Base-by-base conservation (phyloP, 441 rosid genomes). In the Metrosideros polymorpha region DNA sequence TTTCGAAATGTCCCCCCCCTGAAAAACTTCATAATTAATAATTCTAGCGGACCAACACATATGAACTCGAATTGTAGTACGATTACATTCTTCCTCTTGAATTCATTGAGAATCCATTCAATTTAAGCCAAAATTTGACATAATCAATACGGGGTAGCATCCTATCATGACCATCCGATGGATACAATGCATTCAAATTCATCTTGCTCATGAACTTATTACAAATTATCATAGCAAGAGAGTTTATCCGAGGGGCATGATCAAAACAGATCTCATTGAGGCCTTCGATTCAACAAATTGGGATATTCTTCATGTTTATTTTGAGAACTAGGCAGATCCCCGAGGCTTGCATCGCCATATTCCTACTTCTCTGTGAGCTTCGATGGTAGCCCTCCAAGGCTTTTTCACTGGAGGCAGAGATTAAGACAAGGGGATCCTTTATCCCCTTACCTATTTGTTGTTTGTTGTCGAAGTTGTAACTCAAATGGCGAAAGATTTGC, bases 81-180 rank as follows among this genome's bases (percentile, higher is more conserved):
- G 13, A 55, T 55, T 55, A 55, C 13, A 55, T 55, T 55, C 14
- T 24, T 55, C 59, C 3, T 55, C 29, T 55, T 12, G 6, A 55
- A 55, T 55, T 55, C 29, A 55, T 55, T 3, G 12, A 12, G 17
- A 6, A 7, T 56, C 0, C 0, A 0, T 12, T n/a, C n/a, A n/a
- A n/a, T n/a, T n/a, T n/a, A n/a, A n/a, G n/a, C n/a, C n/a, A n/a
- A n/a, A n/a, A n/a, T n/a, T n/a, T n/a, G n/a, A n/a, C n/a, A n/a
- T n/a, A n/a, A n/a, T n/a, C n/a, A n/a, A n/a, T n/a, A n/a, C n/a
- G n/a, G n/a, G n/a, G n/a, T n/a, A n/a, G n/a, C n/a, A n/a, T n/a
- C n/a, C n/a, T n/a, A n/a, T n/a, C n/a, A n/a, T n/a, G n/a, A n/a
- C n/a, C n/a, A n/a, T n/a, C n/a, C n/a, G n/a, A n/a, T n/a, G n/a